These are phyloP conservation scores for Acanthochlamys bracteata DNA, from an alignment of 106 monocot species.

Conservation along the genomic window DNA sequence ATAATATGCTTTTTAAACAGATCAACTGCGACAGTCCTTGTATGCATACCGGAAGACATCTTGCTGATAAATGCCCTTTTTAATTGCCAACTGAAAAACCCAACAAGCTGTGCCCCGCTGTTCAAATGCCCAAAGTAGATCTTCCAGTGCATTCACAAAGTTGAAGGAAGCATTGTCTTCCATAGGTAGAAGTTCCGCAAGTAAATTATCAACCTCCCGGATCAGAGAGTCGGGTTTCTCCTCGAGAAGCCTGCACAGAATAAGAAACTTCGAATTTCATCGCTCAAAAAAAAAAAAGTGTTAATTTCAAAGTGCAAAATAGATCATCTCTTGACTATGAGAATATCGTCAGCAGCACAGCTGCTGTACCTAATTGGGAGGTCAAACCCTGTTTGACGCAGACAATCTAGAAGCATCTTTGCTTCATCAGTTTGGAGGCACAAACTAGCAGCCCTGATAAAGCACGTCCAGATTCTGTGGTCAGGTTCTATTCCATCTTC, in stretches of 20 bases:
- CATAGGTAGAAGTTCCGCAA: conserved; percentile 42
- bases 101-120: conserved; percentile 80
- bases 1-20: no score
- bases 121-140: conserved; percentile 97
- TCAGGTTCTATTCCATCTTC: conserved; percentile 72
- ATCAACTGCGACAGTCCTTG: no score
- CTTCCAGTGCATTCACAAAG: conserved; percentile 88
- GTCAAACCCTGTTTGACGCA: conserved; percentile 69
- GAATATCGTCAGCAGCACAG: no score
- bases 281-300: no score
- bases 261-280: neutral
- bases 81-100: conserved; percentile 88
- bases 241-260: conserved; percentile 55
- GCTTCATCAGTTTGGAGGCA: conserved; percentile 61
- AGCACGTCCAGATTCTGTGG: conserved; percentile 92
- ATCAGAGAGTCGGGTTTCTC: conserved; percentile 46
- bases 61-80: conserved; percentile 55
- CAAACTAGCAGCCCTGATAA: conserved; percentile 89
- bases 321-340: neutral
- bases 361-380: conserved; percentile 66
- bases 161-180: conserved; percentile 88
- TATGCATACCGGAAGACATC: conserved; percentile 81
- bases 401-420: conserved; percentile 47
- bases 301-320: neutral
- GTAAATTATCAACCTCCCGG: conserved; percentile 49